Conservation (phyloP, 1,284 basidiomycete species). For the Cystobasidium pallidum region DNA sequence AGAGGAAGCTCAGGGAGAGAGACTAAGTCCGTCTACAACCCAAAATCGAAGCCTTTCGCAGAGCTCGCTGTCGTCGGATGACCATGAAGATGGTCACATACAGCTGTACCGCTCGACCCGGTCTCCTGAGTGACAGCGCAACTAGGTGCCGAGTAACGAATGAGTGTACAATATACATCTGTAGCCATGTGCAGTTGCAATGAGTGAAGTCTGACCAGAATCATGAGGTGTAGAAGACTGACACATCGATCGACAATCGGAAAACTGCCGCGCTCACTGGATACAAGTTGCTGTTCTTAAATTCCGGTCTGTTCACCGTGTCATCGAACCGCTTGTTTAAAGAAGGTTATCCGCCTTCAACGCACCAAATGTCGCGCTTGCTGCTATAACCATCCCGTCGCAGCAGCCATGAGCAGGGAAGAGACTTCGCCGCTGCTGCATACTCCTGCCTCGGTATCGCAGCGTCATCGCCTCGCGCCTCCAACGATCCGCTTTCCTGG, state of each 20-base stretch:
- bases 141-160: neutral
- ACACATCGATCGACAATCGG: too few species aligned
- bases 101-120: constrained; percentile 6
- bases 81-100: constrained; percentile 12
- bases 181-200: neutral
- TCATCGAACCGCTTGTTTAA: too few species aligned
- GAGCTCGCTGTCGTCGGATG: neutral
- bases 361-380: neutral
- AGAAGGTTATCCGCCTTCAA: neutral
- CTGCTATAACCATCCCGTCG: neutral
- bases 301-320: too few species aligned
- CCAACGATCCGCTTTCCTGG: constrained; percentile 40
- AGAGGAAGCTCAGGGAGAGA: constrained; percentile 7
- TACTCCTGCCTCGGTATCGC: constrained; percentile 29
- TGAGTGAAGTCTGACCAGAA: too few species aligned
- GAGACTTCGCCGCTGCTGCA: constrained; percentile 36
- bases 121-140: neutral
- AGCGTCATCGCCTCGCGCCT: constrained; percentile 37
- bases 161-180: neutral
- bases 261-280: too few species aligned
- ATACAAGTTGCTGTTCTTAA: too few species aligned
- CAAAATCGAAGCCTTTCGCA: constrained; percentile 2
- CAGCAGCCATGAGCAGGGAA: constrained; percentile 2
- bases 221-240: too few species aligned
- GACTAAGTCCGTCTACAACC: neutral